A percentile compares a stretch with the other conserved stretches of the same genome.
Evolutionary conservation across 441 rosid genomes (phyloP).

Genomic region (Isatis lusitanica): DNA sequence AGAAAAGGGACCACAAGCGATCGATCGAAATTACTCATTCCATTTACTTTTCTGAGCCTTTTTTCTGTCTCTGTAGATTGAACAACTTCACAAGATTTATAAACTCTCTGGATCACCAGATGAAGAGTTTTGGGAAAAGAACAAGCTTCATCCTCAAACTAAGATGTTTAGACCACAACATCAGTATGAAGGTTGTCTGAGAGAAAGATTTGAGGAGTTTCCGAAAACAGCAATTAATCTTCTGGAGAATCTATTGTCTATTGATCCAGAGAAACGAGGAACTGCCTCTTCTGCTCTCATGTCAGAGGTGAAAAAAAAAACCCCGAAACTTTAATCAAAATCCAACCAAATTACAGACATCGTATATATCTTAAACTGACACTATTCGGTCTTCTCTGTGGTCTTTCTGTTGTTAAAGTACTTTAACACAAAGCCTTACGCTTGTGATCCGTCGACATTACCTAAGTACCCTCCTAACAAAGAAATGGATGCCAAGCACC

Average conservation of each 20-base stretch:
- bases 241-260: constrained; percentile 64
- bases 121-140: constrained; percentile 75
- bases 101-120: constrained; percentile 87
- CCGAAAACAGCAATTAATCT: constrained; percentile 52
- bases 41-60: neutral
- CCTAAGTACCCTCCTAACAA: constrained; percentile 92
- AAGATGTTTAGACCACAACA: constrained; percentile 78
- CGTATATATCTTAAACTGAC: neutral
- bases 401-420: constrained; percentile 47
- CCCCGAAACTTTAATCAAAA: neutral
- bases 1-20: neutral
- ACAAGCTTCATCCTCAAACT: constrained; percentile 61
- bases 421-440: constrained; percentile 67
- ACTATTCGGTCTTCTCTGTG: neutral
- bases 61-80: constrained; percentile 53
- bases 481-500: constrained; percentile 87
- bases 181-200: constrained; percentile 58
- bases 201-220: constrained; percentile 67
- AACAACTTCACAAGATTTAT: constrained; percentile 88
- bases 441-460: constrained; percentile 82
- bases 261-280: constrained; percentile 81
- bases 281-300: constrained; percentile 82
- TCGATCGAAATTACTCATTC: neutral
- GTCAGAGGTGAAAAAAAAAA: constrained; percentile 56
- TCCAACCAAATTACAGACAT: neutral